Base-by-base conservation (phyloP, 176 grass and related monocot species). In the Olyra latifolia region DNA sequence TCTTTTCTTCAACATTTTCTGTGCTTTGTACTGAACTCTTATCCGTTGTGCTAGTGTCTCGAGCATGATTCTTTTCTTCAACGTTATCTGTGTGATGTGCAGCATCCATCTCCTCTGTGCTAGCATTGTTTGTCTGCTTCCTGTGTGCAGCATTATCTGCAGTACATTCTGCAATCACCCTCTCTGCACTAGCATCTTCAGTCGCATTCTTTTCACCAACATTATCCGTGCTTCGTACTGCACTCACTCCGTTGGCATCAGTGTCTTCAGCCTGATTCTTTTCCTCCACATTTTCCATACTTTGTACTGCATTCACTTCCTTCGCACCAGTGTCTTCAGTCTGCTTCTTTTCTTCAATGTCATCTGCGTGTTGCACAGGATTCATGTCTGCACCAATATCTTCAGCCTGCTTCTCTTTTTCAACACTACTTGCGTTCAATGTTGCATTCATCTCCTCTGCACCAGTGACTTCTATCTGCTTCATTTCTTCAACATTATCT, bases 161-260 rank as follows among this genome's bases (percentile, higher is more conserved):
- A 13, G 24, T 32, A 47, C 47, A 48, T 27, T n/a, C 28, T 72
- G 9, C 2, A 0, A 32, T 71, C 3, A 71, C 65, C 62, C 80
- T 65, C 62, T 80, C 58, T 50, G 64, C 40, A 49, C 13, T 9
- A 5, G n/a, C 20, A 43, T 54, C 66, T 69, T 84, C 71, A 61
- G 53, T 67, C 2, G 22, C 52, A 41, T 78, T 84, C n/a, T 88
- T 72, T 66, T 61, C 81, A 81, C 68, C 64, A 62, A 58, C 9
- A 53, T 17, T 24, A n/a, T 35, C 72, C 16, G 35, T 46, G 77
- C 11, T 81, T 44, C 57, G 66, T 3, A 72, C 40, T 66, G 22
- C 7, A 5, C 2, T 56, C 15, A 63, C 47, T 46, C 41, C 45
- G 28, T 47, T 83, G 64, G 82, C 69, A 63, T n/a, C 13, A 44